Base-by-base conservation (phyloP, 352 stramenopile genomes). In the Pythium folliculosum region DNA sequence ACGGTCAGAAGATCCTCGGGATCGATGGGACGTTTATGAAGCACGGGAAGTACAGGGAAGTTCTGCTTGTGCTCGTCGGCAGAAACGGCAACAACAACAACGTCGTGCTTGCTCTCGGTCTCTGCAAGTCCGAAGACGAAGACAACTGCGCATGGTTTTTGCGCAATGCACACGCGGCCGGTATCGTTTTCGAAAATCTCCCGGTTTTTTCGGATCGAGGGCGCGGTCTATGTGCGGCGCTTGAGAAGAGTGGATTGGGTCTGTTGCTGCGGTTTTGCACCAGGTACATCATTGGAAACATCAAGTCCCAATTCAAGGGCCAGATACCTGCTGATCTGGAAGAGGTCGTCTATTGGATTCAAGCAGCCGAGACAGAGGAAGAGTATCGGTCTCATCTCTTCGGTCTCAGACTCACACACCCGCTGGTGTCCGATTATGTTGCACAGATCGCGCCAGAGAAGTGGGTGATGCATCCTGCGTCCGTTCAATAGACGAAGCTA, bases 21-120 rank as follows among this genome's bases (percentile, higher is more conserved):
- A 59, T 84, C 1, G 71, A 73, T 54, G 71, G 69, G 3, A 43
- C 69, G 21, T 59, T 74, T 8, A 82, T 84, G 72, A 80, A 78
- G 27, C 65, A 72, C 30, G 71, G 72, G 19, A 65, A 53, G 25
- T 75, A 78, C 25, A 40, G 81, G 2, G 74, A 83, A 49, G n/a
- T 27, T 0, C 43, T 63, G 56, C 56, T 63, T 13, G 25, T 63
- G 1, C 60, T 86, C 10, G 57, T 77, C 50, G 75, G 69, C 25
- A 73, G 73, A 37, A 70, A 86, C 60, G 75, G 78, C 25, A 81
- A 86, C 58, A 78, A 80, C 38, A 61, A 73, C 45, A 66, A 67
- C 30, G 76, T 64, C 23, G 70, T 71, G 0, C 48, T 81, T 37
- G 78, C 74, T 0, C 59, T 86, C 22, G 76, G 65, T 25, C 55